phyloP scores from a whole-genome alignment of 768 basidiomycete species.

The Tulasnella sp. region DNA sequence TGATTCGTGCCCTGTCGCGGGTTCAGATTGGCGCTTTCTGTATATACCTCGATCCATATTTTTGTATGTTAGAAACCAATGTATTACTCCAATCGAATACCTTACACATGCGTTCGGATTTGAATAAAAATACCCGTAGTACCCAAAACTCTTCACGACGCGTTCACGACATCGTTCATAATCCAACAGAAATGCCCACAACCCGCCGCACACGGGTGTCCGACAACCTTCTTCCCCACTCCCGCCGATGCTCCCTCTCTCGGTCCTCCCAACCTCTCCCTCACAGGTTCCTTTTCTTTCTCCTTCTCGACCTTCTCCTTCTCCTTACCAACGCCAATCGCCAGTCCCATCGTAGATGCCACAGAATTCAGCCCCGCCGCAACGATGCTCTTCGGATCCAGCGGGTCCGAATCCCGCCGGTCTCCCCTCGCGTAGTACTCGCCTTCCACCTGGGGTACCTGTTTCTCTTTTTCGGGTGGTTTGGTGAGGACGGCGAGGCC shows the following conservation, averaged over 20 bases:
- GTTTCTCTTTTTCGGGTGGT: not conserved
- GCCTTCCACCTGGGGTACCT: not conserved
- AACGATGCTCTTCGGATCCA: not conserved
- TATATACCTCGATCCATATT: too few species aligned
- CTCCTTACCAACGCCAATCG: not conserved
- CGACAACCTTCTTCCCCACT: slow-evolving; percentile 27
- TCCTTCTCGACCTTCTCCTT: not conserved
- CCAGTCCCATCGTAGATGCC: not conserved
- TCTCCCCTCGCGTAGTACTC: not conserved
- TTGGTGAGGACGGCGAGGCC: slow-evolving; percentile 5
- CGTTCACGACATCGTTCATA: too few species aligned
- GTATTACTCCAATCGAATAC: too few species aligned
- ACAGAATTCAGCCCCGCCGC: not conserved
- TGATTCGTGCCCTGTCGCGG: too few species aligned
- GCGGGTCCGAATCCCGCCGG: slow-evolving; percentile 6
- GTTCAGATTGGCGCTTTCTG: too few species aligned
- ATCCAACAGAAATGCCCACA: slow-evolving; percentile 79
- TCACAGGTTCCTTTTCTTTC: not conserved
- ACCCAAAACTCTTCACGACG: too few species aligned
- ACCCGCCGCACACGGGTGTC: slow-evolving; percentile 63
- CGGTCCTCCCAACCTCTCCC: not conserved
- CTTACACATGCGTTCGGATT: too few species aligned
- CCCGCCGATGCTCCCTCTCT: not conserved
- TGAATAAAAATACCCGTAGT: too few species aligned
- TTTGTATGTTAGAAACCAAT: too few species aligned